Conservation (phyloP, 371 early-diverging fungal genomes). For the Blakeslea trispora region DNA sequence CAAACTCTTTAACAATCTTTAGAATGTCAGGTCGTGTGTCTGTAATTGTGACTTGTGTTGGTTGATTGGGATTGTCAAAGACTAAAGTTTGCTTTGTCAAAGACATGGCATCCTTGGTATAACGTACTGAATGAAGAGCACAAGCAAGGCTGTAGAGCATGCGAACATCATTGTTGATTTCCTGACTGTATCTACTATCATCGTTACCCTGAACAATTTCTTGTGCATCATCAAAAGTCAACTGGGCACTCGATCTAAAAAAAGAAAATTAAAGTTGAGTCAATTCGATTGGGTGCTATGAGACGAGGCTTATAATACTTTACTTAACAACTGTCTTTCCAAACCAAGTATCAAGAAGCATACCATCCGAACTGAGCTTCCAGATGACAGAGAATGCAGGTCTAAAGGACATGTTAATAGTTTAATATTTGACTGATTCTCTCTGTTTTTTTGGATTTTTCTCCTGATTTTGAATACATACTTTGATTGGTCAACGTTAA, state of each 20-base stretch:
- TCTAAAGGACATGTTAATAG: constrained; percentile 31
- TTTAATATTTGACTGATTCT: too few species aligned
- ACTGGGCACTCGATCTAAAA: constrained; percentile 59
- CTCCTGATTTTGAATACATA: constrained; percentile 1
- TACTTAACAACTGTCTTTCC: constrained; percentile 83
- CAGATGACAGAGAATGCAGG: constrained; percentile 91
- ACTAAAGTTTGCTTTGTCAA: constrained; percentile 48
- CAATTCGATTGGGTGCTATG: too few species aligned
- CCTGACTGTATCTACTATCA: neutral
- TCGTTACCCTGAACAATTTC: constrained; percentile 54
- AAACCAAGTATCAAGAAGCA: constrained; percentile 69
- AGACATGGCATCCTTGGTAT: constrained; percentile 25
- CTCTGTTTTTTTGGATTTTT: too few species aligned
- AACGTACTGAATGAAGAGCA: constrained; percentile 22
- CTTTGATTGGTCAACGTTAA: constrained; percentile 35
- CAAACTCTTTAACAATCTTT: constrained; percentile 89
- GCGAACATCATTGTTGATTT: constrained; percentile 9
- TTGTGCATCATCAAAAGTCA: constrained; percentile 92
- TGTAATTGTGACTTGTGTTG: constrained; percentile 80
- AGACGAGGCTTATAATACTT: constrained; percentile 7
- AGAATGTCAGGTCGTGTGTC: too few species aligned
- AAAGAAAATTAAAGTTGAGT: too few species aligned
- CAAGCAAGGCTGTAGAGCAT: constrained; percentile 16
- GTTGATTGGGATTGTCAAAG: constrained; percentile 64
- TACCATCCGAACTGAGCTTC: constrained; percentile 76